Evolutionary conservation across 2,329 filamentous ascomycete genomes (phyloP), one percentile per base, ranked within the genome.

Genomic region (Ascochyta clinopodiicola): DNA sequence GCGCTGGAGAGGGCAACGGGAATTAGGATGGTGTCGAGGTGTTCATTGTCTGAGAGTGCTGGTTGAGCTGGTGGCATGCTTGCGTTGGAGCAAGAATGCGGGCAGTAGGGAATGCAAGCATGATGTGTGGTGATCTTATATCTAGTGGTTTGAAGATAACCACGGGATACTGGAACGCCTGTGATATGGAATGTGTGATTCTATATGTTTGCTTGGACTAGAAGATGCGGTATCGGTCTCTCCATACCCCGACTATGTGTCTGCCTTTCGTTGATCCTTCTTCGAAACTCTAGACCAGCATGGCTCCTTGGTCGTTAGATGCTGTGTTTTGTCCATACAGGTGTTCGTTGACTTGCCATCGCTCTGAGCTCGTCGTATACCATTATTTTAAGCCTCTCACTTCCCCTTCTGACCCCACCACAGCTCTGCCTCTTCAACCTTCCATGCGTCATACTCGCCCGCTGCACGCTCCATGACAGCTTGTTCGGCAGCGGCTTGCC

Each of bases 401-500:
- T 55, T 59, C 25, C 63, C 77, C 59, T 83, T 84, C 67, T 85
- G 81, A 0, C 84, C 84, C 82, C 84, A 87, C 61, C 82, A 84
- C 51, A 78, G 69, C 67, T 87, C 83, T 13, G 80, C 81, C 55
- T 85, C 80, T 40, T 75, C 69, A 40, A 81, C 80, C 68, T 86
- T 82, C 73, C 81, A 85, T 6, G 74, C 74, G 61, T 88, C 84
- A 58, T 83, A 88, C 6, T 78, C 77, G 0, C 86, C 86, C 0
- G 75, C 73, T 1, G 76, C 77, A 10, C 86, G 78, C 57, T 82
- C 77, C 45, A 78, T 65, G 45, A 81, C 79, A 1, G 86, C 86
- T 60, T 78, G 70, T 31, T 78, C 74, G 13, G 86, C 86, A 51
- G 84, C 76, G 2, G 74, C 75, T 54, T 83, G 77, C 85, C 85